Conservation (phyloP, 208 protist species). For the Acanthamoeba triangularis region DNA sequence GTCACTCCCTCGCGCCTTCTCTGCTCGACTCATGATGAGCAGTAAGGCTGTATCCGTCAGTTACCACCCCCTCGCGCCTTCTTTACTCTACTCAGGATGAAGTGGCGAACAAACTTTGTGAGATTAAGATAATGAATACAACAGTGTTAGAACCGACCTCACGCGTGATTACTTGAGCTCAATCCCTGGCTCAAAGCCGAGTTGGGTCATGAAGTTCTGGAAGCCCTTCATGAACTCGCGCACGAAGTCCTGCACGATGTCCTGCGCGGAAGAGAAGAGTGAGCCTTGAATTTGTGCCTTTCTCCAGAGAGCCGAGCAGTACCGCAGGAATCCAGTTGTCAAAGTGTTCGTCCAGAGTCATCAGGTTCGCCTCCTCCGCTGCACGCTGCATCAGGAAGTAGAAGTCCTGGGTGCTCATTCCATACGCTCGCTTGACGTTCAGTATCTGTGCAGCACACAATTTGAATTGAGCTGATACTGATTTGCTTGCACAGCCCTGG, state of each 20-base stretch:
- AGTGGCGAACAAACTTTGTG: too few relatives aligned
- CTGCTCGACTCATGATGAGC: too few relatives aligned
- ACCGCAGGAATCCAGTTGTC: not conserved
- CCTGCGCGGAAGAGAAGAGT: not conserved
- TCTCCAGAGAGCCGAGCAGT: not conserved
- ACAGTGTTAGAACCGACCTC: too few relatives aligned
- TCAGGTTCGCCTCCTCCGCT: conserved; percentile 29
- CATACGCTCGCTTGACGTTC: conserved; percentile 56
- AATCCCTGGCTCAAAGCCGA: conserved; percentile 38
- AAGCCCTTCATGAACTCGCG: conserved; percentile 63
- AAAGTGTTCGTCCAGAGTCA: conserved; percentile 30
- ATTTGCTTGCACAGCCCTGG: not conserved
- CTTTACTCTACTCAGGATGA: too few relatives aligned
- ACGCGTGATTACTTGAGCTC: conserved; percentile 5
- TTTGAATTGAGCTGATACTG: too few relatives aligned
- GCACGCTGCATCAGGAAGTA: conserved; percentile 36
- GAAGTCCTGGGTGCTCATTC: conserved; percentile 52
- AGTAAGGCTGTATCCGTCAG: too few relatives aligned
- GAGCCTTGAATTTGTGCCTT: too few relatives aligned
- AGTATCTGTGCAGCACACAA: too few relatives aligned
- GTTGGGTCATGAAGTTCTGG: conserved; percentile 27
- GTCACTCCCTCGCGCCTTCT: too few relatives aligned
- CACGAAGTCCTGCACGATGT: conserved; percentile 48
- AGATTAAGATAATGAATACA: too few relatives aligned
- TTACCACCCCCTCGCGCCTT: too few relatives aligned